A percentile compares a stretch with the other conserved stretches of the same genome.
These are phyloP conservation scores for Thoreauomyces humboldtii DNA, from an alignment of 192 early-diverging fungal species.

Conservation along the genomic window DNA sequence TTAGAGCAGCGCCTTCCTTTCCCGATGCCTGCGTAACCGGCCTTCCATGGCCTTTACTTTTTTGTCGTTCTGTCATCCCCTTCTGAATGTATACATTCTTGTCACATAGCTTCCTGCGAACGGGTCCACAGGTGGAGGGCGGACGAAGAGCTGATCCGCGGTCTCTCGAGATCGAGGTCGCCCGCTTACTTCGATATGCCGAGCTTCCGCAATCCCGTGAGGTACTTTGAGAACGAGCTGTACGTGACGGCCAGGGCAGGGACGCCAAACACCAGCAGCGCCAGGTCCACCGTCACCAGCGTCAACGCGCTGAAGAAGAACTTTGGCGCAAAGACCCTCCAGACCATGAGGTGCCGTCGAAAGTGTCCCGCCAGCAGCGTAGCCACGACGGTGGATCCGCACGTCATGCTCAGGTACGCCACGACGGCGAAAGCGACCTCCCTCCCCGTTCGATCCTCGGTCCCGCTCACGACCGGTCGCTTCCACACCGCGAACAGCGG, in stretches of 20 bases:
- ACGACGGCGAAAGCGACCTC: conserved; percentile 41
- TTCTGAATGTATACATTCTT: too few relatives aligned
- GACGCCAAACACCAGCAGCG: conserved; percentile 23
- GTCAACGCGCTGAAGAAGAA: conserved; percentile 57
- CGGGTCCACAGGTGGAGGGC: too few relatives aligned
- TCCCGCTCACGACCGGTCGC: conserved; percentile 35
- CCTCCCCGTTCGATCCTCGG: conserved; percentile 39
- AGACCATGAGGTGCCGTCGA: conserved; percentile 93
- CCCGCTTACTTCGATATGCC: conserved; percentile 2
- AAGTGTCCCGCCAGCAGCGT: conserved; percentile 66
- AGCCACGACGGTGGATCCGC: conserved; percentile 44
- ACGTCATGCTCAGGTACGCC: conserved; percentile 32
- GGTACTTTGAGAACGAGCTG: conserved; percentile 16
- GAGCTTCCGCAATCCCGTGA: conserved; percentile 12
- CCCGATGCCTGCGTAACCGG: too few relatives aligned
- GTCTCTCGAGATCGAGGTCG: too few relatives aligned
- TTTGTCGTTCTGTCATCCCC: too few relatives aligned
- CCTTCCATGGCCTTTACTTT: too few relatives aligned
- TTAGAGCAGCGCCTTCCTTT: too few relatives aligned
- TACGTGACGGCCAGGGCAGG: conserved; percentile 18
- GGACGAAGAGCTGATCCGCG: too few relatives aligned
- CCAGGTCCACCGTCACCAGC: conserved; percentile 18
- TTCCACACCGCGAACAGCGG: conserved; percentile 65
- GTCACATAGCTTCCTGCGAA: too few relatives aligned
- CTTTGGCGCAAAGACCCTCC: conserved; percentile 93